These are phyloP conservation scores for Micromonas commoda DNA, from an alignment of 139 green algal genomes.

Conservation along the genomic window DNA sequence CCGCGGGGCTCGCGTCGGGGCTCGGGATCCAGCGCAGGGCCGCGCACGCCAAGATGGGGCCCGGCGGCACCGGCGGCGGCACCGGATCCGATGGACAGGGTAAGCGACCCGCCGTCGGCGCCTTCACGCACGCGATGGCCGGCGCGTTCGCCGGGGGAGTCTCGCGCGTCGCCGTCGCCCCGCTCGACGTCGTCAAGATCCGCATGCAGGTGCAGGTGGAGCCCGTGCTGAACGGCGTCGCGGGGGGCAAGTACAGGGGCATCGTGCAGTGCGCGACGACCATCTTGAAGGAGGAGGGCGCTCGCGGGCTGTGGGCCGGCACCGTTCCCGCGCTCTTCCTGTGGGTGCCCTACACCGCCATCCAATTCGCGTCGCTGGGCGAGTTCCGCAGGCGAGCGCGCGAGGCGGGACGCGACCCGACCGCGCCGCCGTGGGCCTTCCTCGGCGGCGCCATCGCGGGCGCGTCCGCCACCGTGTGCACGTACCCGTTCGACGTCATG, in stretches of 20 bases:
- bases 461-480: conserved; percentile 75
- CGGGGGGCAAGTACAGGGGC: conserved; percentile 11
- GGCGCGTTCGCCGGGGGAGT: conserved; percentile 74
- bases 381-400: conserved; percentile 41
- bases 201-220: conserved; percentile 38
- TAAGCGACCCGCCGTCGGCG: neutral
- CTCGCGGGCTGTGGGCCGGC: conserved; percentile 77
- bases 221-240: neutral
- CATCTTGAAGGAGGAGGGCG: conserved; percentile 24
- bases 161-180: conserved; percentile 70
- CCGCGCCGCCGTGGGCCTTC: conserved; percentile 46
- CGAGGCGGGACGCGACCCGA: neutral
- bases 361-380: conserved; percentile 91
- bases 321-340: conserved; percentile 87
- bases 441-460: conserved; percentile 76
- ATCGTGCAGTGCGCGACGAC: neutral
- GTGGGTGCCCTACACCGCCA: conserved; percentile 89
- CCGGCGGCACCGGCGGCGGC: too few relatives aligned
- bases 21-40: too few relatives aligned
- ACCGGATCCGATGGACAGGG: neutral
- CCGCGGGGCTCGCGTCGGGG: too few relatives aligned
- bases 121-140: conserved; percentile 35
- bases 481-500: conserved; percentile 98
- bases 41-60: too few relatives aligned
- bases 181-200: conserved; percentile 96